phyloP scores from a whole-genome alignment of 2,329 filamentous ascomycete species.

The Aschersonia sp. region DNA sequence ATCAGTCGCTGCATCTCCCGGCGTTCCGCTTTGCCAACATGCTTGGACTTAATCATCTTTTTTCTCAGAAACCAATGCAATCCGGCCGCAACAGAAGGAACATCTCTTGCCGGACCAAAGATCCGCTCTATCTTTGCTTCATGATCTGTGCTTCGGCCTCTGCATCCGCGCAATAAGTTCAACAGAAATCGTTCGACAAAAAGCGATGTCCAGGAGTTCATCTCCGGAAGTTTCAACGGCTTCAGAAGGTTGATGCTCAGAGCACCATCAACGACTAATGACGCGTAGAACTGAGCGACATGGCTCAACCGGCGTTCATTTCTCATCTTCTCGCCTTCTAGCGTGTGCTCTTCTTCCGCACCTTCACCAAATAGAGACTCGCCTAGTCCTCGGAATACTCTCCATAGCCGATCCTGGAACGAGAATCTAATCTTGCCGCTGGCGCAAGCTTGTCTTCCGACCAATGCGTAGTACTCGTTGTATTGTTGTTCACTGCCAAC shows the following conservation, averaged over 20 bases:
- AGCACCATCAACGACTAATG: conserved; percentile 29
- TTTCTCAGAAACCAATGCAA: conserved; percentile 70
- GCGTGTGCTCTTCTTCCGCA: conserved; percentile 40
- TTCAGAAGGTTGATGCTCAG: conserved; percentile 39
- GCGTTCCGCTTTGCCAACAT: conserved; percentile 32
- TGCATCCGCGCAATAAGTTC: conserved; percentile 53
- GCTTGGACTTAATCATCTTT: conserved; percentile 50
- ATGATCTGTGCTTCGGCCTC: conserved; percentile 29
- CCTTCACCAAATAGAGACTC: conserved; percentile 58
- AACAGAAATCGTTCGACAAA: conserved; percentile 75
- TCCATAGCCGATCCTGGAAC: conserved; percentile 80
- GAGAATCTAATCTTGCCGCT: conserved; percentile 66
- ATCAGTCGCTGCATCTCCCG: conserved; percentile 24
- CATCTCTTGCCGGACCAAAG: conserved; percentile 48
- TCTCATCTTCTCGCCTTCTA: conserved; percentile 27
- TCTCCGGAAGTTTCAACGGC: conserved; percentile 62
- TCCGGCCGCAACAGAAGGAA: conserved; percentile 55
- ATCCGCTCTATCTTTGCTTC: conserved; percentile 47
- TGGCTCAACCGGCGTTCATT: conserved; percentile 37
- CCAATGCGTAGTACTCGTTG: conserved; percentile 85
- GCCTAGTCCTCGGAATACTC: conserved; percentile 72
- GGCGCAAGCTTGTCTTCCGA: conserved; percentile 63
- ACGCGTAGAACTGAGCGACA: conserved; percentile 38
- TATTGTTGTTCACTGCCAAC: conserved; percentile 69
- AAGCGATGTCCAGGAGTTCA: conserved; percentile 60